Evolutionary conservation across 2,329 filamentous ascomycete genomes (phyloP).

Genomic region (Aureobasidium lini): DNA sequence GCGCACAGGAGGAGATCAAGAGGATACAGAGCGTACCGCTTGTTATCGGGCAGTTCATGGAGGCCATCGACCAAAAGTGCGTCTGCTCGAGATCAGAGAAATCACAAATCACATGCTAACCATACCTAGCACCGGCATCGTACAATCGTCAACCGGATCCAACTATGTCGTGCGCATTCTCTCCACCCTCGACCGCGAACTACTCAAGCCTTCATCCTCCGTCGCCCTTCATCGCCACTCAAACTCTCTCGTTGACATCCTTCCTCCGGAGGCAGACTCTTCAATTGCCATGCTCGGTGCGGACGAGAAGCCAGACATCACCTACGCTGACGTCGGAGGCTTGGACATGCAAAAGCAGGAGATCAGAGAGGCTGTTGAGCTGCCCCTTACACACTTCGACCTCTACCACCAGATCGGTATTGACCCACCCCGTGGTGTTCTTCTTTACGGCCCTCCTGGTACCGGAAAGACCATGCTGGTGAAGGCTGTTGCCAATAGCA

Average conservation of each 20-base stretch:
- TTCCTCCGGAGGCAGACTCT: slow-evolving; percentile 97
- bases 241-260: slow-evolving; percentile 95
- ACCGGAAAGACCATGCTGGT: slow-evolving; percentile 97
- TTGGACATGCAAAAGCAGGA: slow-evolving; percentile 99
- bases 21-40: slow-evolving; percentile 96
- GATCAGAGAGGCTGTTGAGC: slow-evolving; percentile 93
- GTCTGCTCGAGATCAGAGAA: slow-evolving; percentile 15
- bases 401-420: slow-evolving; percentile 99
- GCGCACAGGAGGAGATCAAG: slow-evolving; percentile 99
- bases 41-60: slow-evolving; percentile 99
- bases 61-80: slow-evolving; percentile 98
- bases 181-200: slow-evolving; percentile 94
- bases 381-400: slow-evolving; percentile 95
- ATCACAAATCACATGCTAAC: slow-evolving; percentile 5
- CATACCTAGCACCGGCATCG: slow-evolving; percentile 74
- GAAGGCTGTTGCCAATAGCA: slow-evolving; percentile 97
- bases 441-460: slow-evolving; percentile 92
- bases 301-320: slow-evolving; percentile 97
- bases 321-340: slow-evolving; percentile 94
- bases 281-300: slow-evolving; percentile 96
- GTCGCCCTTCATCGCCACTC: slow-evolving; percentile 97
- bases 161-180: slow-evolving; percentile 99
- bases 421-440: slow-evolving; percentile 89
- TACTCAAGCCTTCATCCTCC: slow-evolving; percentile 94
- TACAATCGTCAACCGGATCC: slow-evolving; percentile 94